Percentiles rank a stretch among this genome's conserved stretches.
These are phyloP conservation scores for Exserohilum turcica DNA, from an alignment of 2,329 filamentous ascomycete species.

Conservation along the genomic window DNA sequence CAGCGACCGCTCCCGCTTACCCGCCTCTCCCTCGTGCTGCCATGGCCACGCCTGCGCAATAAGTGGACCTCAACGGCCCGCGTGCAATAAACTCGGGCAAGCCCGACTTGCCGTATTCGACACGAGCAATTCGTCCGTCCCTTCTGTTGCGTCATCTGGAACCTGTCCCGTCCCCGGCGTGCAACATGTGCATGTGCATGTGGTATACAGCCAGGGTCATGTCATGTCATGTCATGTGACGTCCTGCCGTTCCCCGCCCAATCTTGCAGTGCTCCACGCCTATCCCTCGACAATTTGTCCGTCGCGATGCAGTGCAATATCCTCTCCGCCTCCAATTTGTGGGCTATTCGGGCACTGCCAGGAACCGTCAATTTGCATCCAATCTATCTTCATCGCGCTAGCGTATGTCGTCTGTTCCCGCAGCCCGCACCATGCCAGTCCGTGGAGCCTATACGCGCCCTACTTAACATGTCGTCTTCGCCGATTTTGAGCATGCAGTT, in stretches of 20 bases:
- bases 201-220: too few relatives aligned
- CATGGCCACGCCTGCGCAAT: too few relatives aligned
- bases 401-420: conserved; percentile 20
- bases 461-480: conserved; percentile 16
- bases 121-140: conserved; percentile 1
- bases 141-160: too few relatives aligned
- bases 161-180: too few relatives aligned
- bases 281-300: conserved; percentile 26
- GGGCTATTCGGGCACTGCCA: conserved; percentile 16
- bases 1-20: too few relatives aligned
- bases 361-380: conserved; percentile 28
- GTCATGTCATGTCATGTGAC: too few relatives aligned
- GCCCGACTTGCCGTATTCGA: background rate
- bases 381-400: conserved; percentile 32
- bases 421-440: conserved; percentile 16
- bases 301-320: conserved; percentile 14
- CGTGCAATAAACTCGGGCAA: too few relatives aligned
- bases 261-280: conserved; percentile 5
- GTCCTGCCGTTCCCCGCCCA: too few relatives aligned
- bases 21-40: too few relatives aligned
- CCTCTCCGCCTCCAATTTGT: conserved; percentile 21
- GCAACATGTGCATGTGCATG: too few relatives aligned
- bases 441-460: conserved; percentile 1
- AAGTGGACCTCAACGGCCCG: too few relatives aligned
- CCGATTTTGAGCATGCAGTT: background rate